A percentile compares a stretch with the other conserved stretches of the same genome.
phyloP scores from a whole-genome alignment of 129 eudicot species.

The Flaveria ramosissima region DNA sequence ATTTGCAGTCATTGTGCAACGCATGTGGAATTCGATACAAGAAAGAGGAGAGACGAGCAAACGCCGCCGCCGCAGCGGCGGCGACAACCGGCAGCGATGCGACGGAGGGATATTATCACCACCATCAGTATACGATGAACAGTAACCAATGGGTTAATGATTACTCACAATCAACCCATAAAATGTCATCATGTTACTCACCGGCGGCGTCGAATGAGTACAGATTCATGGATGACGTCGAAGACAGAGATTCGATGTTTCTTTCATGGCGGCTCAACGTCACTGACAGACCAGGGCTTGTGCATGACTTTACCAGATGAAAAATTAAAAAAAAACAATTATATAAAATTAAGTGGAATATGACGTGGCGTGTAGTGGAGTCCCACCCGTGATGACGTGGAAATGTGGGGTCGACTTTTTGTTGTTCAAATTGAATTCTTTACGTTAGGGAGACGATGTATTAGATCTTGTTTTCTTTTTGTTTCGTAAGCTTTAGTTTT shows the following conservation, averaged over 20 bases:
- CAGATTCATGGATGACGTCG: conserved; percentile 73
- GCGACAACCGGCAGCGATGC: conserved; percentile 36
- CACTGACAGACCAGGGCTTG: conserved; percentile 75
- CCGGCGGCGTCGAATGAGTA: conserved; percentile 64
- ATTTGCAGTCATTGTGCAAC: conserved; percentile 92
- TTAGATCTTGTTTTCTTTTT: conserved; percentile 26
- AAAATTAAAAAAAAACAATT: neutral
- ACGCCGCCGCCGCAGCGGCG: conserved; percentile 69
- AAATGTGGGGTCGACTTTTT: conserved; percentile 28
- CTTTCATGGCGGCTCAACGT: conserved; percentile 85
- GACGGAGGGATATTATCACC: conserved; percentile 35
- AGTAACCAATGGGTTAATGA: conserved; percentile 42
- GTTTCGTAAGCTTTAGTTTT: conserved; percentile 40
- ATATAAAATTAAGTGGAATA: neutral
- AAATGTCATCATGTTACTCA: conserved; percentile 58
- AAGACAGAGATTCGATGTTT: conserved; percentile 65
- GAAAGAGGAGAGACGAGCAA: conserved; percentile 95
- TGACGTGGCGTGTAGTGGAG: conserved; percentile 38
- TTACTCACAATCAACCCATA: conserved; percentile 50
- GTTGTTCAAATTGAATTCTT: conserved; percentile 42
- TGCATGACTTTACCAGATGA: conserved; percentile 84
- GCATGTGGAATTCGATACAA: conserved; percentile 98
- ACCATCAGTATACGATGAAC: conserved; percentile 53
- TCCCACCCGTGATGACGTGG: conserved; percentile 43
- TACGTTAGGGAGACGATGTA: conserved; percentile 41